Base-by-base conservation (phyloP, 2,329 filamentous ascomycete genomes). In the Delphinella strobiligena region DNA sequence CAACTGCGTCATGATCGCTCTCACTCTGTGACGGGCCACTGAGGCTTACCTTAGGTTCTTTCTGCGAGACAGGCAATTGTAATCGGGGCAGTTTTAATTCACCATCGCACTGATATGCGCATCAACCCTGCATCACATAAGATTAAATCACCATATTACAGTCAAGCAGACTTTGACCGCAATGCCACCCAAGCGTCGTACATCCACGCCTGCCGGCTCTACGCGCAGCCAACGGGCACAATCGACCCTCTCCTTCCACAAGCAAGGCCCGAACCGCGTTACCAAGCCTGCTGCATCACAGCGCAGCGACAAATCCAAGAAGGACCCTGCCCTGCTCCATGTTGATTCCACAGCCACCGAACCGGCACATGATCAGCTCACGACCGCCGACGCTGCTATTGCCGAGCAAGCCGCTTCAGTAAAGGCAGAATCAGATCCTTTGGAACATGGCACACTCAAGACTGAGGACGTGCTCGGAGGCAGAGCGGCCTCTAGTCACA, bases 191-290 rank as follows among this genome's bases (percentile, higher is more conserved):
- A 67, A 65, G 49, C 59, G 37, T 33, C 27, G 58, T 48, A 49
- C 54, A 33, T 53, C 61, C 43, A 52, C 63, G 31, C 52, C 64
- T 44, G 56, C 63, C 47, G 50, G 59, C 34, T 59, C 63, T 41
- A 69, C 71, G 50, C 56, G 66, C n/a, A 69, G 67, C 22, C 49
- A 50, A 32, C 22, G 22, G 12, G 22, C 22, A 27, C 74, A 78
- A 57, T 64, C 71, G 5, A 78, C 71, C n/a, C 71, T 81, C 49
- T 72, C 75, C 30, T 81, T 82, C 62, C 68, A 74, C 49, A 64
- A 68, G 40, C 63, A 67, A 29, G 51, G 48, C 44, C 48, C 48
- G 43, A 64, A 63, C 47, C 68, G 68, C 59, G 66, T 80, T 49
- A 78, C 74, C 40, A 81, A 81, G 57, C 62, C 72, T 11, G 53